Percentiles rank a stretch among this genome's conserved stretches.
phyloP scores from a whole-genome alignment of 2,329 filamentous ascomycete genomes.

The Aspergillus fumigatus region DNA sequence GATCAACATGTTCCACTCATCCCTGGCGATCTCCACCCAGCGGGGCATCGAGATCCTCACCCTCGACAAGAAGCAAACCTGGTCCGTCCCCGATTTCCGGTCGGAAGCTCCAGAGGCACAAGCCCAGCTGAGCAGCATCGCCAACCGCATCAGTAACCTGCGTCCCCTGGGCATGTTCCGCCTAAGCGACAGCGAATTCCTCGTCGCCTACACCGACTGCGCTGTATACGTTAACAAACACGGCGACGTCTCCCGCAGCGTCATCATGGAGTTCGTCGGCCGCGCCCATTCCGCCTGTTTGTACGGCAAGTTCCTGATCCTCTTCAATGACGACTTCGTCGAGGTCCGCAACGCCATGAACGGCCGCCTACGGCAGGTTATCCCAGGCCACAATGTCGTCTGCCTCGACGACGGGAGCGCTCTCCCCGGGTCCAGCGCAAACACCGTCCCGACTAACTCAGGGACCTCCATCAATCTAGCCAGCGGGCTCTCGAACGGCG shows the following conservation, averaged over 20 bases:
- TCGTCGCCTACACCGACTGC: conserved; percentile 91
- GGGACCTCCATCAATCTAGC: conserved; percentile 22
- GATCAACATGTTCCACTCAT: conserved; percentile 93
- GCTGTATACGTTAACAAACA: conserved; percentile 98
- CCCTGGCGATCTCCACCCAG: conserved; percentile 83
- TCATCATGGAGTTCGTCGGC: conserved; percentile 99
- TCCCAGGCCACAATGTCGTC: conserved; percentile 82
- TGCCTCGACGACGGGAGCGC: conserved; percentile 75
- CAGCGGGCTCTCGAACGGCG: conserved; percentile 32
- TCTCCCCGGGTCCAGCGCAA: conserved; percentile 33
- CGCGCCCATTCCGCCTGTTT: conserved; percentile 82
- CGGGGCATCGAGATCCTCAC: conserved; percentile 95
- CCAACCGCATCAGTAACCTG: conserved; percentile 74
- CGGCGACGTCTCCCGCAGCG: conserved; percentile 85
- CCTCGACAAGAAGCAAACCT: conserved; percentile 92
- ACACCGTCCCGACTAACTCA: conserved; percentile 41
- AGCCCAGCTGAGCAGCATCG: conserved; percentile 73
- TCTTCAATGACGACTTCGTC: conserved; percentile 95
- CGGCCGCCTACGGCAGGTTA: conserved; percentile 86
- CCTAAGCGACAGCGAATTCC: conserved; percentile 84
- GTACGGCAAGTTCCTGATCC: conserved; percentile 83
- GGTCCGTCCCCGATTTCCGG: conserved; percentile 80
- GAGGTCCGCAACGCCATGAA: conserved; percentile 97
- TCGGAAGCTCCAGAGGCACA: conserved; percentile 55
- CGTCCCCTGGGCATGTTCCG: conserved; percentile 94